Evolutionary conservation across 106 monocot genomes (phyloP).

Genomic region (Xerophyta viscosa): DNA sequence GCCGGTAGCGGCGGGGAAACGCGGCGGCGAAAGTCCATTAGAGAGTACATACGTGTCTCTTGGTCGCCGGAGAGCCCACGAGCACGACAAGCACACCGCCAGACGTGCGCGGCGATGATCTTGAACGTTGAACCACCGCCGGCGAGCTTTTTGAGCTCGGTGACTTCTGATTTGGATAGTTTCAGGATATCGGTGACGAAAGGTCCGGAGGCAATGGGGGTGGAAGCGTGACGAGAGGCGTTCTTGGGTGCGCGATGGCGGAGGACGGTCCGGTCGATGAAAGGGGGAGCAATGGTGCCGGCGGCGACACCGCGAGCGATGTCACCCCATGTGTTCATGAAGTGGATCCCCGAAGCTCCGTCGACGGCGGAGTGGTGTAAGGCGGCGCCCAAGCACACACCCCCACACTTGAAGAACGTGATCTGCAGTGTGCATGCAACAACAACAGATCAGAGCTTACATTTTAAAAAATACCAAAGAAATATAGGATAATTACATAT

Average conservation of each 20-base stretch:
- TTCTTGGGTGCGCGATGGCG: not conserved
- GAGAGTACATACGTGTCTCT: conserved; percentile 5
- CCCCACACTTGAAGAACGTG: conserved; percentile 29
- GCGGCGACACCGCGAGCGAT: conserved; percentile 12
- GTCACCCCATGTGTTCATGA: conserved; percentile 20
- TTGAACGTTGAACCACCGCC: conserved; percentile 10
- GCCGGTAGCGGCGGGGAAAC: not conserved
- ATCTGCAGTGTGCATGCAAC: too few species aligned
- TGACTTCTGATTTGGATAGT: not conserved
- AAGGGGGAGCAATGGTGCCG: not conserved
- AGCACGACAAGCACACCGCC: conserved; percentile 28
- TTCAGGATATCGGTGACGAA: not conserved
- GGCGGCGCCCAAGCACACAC: conserved; percentile 5
- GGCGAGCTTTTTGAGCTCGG: conserved; percentile 9
- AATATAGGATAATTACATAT: too few species aligned
- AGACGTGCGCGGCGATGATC: conserved; percentile 13
- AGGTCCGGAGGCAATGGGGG: not conserved
- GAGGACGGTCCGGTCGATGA: conserved; percentile 15
- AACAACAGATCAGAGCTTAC: too few species aligned
- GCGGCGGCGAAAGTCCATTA: conserved; percentile 15
- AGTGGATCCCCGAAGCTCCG: conserved; percentile 5
- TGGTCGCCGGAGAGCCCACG: not conserved
- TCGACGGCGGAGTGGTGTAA: conserved; percentile 9
- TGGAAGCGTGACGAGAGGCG: too few species aligned
- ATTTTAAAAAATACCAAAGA: too few species aligned